Evolutionary conservation across 108 stramenopile genomes (phyloP).

Genomic region (Cyclotella baltica): DNA sequence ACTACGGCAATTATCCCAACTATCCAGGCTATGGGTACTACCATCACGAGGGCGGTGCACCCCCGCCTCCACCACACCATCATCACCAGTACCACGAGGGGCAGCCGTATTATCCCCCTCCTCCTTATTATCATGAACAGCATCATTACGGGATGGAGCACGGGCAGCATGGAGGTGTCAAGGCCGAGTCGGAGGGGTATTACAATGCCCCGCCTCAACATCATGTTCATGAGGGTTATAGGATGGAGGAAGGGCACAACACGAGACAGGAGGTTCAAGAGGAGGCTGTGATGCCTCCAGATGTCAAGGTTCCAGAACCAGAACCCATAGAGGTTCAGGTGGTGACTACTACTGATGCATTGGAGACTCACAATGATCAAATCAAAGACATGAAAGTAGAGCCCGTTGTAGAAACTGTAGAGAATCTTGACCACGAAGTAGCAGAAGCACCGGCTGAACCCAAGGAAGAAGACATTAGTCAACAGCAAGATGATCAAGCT

Average conservation of each 20-base stretch:
- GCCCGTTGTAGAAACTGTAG: background rate
- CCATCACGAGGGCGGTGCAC: slow-evolving; percentile 16
- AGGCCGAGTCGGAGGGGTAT: slow-evolving; percentile 10
- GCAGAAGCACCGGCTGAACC: background rate
- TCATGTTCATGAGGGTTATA: slow-evolving; percentile 2
- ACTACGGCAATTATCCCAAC: slow-evolving; percentile 8
- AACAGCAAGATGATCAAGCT: slow-evolving; percentile 1
- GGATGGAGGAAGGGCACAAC: background rate
- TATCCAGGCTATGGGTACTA: slow-evolving; percentile 22
- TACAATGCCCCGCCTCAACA: slow-evolving; percentile 1
- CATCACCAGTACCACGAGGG: slow-evolving; percentile 24
- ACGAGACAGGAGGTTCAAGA: background rate
- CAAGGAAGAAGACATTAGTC: background rate
- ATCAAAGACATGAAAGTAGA: background rate
- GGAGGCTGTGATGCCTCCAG: background rate
- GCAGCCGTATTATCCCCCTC: background rate
- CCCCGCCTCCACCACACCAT: slow-evolving; percentile 17
- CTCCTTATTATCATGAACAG: background rate
- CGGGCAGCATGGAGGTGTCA: background rate
- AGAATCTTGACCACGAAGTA: background rate
- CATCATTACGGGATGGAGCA: slow-evolving; percentile 12
- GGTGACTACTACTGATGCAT: background rate
- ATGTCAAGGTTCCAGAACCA: background rate
- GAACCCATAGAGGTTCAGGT: background rate
- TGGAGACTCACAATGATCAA: background rate